These are phyloP conservation scores for Martiniozyma abietophila DNA, from an alignment of 805 yeast species.

Conservation along the genomic window DNA sequence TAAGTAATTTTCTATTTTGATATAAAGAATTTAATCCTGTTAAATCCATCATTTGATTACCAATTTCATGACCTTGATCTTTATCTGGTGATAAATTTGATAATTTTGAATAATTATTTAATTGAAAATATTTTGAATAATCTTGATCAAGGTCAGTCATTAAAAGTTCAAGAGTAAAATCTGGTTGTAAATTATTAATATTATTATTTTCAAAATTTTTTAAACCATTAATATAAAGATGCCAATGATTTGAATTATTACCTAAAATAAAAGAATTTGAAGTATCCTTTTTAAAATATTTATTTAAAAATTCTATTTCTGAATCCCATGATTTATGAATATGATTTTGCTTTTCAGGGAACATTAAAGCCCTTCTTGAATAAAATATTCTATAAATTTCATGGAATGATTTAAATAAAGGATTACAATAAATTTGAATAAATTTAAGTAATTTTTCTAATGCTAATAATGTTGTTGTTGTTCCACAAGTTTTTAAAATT, in stretches of 20 bases:
- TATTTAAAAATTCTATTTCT: slow-evolving; percentile 64
- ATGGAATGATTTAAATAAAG: slow-evolving; percentile 27
- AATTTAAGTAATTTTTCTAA: slow-evolving; percentile 53
- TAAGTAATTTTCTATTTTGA: slow-evolving; percentile 24
- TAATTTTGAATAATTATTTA: slow-evolving; percentile 10
- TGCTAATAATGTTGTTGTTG: slow-evolving; percentile 83
- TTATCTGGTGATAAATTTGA: slow-evolving; percentile 32
- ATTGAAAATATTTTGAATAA: slow-evolving; percentile 46
- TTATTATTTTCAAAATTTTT: slow-evolving; percentile 10
- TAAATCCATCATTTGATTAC: slow-evolving; percentile 54
- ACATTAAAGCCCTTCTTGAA: slow-evolving; percentile 87
- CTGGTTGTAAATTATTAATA: slow-evolving; percentile 12
- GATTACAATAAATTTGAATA: slow-evolving; percentile 32
- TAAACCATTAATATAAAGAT: slow-evolving; percentile 59
- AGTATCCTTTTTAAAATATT: slow-evolving; percentile 50
- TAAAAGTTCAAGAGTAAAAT: slow-evolving; percentile 75
- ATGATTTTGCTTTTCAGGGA: slow-evolving; percentile 73
- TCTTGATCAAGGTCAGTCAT: slow-evolving; percentile 74
- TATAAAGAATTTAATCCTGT: slow-evolving; percentile 54
- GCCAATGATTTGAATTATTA: slow-evolving; percentile 84
- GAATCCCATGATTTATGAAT: slow-evolving; percentile 80
- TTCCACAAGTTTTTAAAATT: slow-evolving; percentile 90
- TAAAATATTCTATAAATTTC: slow-evolving; percentile 63
- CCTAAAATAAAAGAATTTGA: slow-evolving; percentile 71
- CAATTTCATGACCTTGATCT: slow-evolving; percentile 73